Percentiles rank a stretch among this genome's conserved stretches.
These are phyloP conservation scores for Ploettnerulaceae sp. DNA, from an alignment of 2,329 filamentous ascomycete species.

Conservation along the genomic window DNA sequence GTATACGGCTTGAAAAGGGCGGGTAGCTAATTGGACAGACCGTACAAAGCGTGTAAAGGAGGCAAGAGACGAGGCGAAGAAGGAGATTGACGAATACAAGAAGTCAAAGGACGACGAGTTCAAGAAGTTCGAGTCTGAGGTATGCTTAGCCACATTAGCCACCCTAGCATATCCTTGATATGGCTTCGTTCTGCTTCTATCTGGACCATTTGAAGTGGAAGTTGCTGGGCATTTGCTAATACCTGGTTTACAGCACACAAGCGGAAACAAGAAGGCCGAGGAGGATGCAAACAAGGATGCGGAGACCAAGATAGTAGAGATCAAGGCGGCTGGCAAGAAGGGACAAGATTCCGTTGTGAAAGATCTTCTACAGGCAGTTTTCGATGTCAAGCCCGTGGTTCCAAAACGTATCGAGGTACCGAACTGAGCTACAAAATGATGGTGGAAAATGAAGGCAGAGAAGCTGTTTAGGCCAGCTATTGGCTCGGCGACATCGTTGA, in stretches of 20 bases:
- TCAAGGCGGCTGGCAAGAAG: slow-evolving; percentile 74
- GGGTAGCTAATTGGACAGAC: slow-evolving; percentile 46
- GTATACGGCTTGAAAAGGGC: not conserved
- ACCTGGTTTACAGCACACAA: slow-evolving; percentile 65
- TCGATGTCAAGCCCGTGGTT: slow-evolving; percentile 72
- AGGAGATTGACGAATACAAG: slow-evolving; percentile 93
- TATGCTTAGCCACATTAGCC: slow-evolving; percentile 20
- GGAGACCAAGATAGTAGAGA: slow-evolving; percentile 75
- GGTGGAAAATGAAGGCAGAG: not conserved
- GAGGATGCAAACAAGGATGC: slow-evolving; percentile 75
- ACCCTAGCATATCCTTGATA: not conserved
- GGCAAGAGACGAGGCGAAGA: slow-evolving; percentile 92
- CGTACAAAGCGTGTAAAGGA: slow-evolving; percentile 97
- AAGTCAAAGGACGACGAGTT: slow-evolving; percentile 89
- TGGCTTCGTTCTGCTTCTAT: not conserved
- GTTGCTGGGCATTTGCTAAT: slow-evolving; percentile 11
- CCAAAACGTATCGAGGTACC: slow-evolving; percentile 38
- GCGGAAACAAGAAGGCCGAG: slow-evolving; percentile 81
- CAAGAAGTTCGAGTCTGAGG: slow-evolving; percentile 84
- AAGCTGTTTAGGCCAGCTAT: not conserved
- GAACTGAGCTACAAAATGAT: slow-evolving; percentile 23
- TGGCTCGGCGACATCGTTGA: not conserved
- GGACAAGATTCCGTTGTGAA: slow-evolving; percentile 74
- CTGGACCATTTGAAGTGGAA: not conserved
- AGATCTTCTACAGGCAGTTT: slow-evolving; percentile 79